phyloP scores from a whole-genome alignment of 495 filamentous ascomycete genomes.

The Diplogelasinospora grovesii region DNA sequence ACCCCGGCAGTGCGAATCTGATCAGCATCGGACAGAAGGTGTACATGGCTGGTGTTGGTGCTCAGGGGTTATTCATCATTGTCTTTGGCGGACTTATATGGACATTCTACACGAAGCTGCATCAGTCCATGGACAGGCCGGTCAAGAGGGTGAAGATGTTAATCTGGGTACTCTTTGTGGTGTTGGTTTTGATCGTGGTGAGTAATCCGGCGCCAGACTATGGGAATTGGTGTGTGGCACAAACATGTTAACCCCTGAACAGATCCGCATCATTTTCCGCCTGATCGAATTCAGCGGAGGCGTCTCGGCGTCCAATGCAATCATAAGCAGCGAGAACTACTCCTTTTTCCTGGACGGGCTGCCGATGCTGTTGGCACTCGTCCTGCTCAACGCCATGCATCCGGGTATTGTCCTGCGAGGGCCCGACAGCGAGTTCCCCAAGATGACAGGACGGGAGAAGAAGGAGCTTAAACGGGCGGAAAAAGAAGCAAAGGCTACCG shows the following conservation, averaged over 20 bases:
- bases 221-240: no score
- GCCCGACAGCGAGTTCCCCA: no score
- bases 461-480: no score
- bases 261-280: conserved; percentile 53
- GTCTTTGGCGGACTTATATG: conserved; percentile 40
- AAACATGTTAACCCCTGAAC: no score
- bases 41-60: conserved; percentile 55
- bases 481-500: no score
- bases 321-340: conserved; percentile 46
- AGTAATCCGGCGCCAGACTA: no score
- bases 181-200: no score
- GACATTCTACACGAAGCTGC: conserved; percentile 26
- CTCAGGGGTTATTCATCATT: conserved; percentile 54
- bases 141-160: no score
- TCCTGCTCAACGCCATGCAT: conserved; percentile 35
- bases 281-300: conserved; percentile 48
- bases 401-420: no score
- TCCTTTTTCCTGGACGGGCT: conserved; percentile 48
- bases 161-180: no score
- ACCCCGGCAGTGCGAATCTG: no score
- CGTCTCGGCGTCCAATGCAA: conserved; percentile 22
- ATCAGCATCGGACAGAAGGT: conserved; percentile 42
- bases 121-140: conserved; percentile 1
- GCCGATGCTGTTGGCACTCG: conserved; percentile 48
- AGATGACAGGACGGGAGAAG: no score